Base-by-base conservation (phyloP, 1,284 basidiomycete genomes). In the Singerocomus inundabilis region DNA sequence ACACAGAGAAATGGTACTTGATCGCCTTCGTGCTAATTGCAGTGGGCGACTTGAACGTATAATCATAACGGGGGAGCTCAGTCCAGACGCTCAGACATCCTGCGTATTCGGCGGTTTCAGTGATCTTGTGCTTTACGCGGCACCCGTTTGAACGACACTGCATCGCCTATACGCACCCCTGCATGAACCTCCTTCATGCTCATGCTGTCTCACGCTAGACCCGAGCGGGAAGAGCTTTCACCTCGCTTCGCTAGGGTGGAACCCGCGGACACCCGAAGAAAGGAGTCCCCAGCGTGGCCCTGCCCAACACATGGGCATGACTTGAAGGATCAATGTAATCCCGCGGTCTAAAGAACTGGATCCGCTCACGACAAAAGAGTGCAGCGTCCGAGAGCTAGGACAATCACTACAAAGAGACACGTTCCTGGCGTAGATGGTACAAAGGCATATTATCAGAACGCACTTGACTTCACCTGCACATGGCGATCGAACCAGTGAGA, bases 231-330 rank as follows among this genome's bases (percentile, higher is more conserved):
- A 57, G 57, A 50, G 34, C 31, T 37, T 46, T 24, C 34, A 29
- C 11, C 41, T 55, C 46, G 41, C 24, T 45, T 56, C 56, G 15
- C 21, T 46, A 32, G 30, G 24, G 39, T 44, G 52, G 47, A 53
- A 53, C 56, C 36, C 59, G 55, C 58, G 37, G 42, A 57, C 44
- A 21, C n/a, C 61, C 60, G 55, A 43, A 26, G 28, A 36, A 44
- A 36, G 38, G 38, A 21, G 18, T 13, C 12, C 47, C 50, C 18
- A 31, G 32, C 24, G 24, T 15, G 24, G 34, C 46, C 53, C 48
- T 28, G 11, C 12, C 11, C 25, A 28, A n/a, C n/a, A 10, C 26
- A 11, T 15, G 3, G 24, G 15, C 16, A 16, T 15, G n/a, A n/a
- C n/a, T 15, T 2, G 24, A 10, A 6, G 15, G 15, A 35, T 18